These are phyloP conservation scores for Globisporangium solare DNA, from an alignment of 352 stramenopile genomes.

Conservation along the genomic window DNA sequence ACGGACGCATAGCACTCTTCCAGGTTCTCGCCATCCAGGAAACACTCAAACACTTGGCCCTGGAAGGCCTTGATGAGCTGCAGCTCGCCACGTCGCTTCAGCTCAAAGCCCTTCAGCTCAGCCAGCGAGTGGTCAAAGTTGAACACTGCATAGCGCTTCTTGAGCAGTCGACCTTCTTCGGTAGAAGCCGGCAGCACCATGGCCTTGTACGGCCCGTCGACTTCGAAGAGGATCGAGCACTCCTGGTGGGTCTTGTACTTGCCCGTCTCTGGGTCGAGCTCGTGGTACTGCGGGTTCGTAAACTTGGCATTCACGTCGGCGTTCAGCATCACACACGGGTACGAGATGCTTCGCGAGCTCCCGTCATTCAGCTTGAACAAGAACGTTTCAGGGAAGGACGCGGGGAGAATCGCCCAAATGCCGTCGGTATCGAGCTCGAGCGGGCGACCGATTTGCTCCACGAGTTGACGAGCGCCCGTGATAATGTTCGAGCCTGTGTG, in stretches of 20 bases:
- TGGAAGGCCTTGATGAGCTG: conserved; percentile 99
- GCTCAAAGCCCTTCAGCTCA: conserved; percentile 93
- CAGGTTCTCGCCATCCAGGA: conserved; percentile 92
- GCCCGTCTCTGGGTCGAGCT: conserved; percentile 46
- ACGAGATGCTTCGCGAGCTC: conserved; percentile 90
- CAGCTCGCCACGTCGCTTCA: conserved; percentile 98
- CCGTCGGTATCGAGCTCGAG: conserved; percentile 99
- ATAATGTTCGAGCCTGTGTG: conserved; percentile 99
- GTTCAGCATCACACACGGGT: conserved; percentile 99
- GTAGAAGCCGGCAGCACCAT: conserved; percentile 99
- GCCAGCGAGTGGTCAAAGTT: conserved; percentile 80
- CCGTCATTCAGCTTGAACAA: conserved; percentile 81
- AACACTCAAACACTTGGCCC: conserved; percentile 96
- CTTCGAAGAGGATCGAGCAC: conserved; percentile 99
- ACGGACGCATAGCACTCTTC: conserved; percentile 96
- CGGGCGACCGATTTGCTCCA: conserved; percentile 94
- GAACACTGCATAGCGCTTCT: conserved; percentile 95
- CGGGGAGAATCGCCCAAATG: conserved; percentile 99
- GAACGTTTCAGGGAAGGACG: conserved; percentile 98
- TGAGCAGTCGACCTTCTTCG: conserved; percentile 98
- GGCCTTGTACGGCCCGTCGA: conserved; percentile 97
- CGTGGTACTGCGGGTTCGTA: conserved; percentile 96
- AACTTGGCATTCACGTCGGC: conserved; percentile 97
- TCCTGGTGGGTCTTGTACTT: conserved; percentile 93
- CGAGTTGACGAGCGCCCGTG: conserved; percentile 90